Evolutionary conservation across 345 rosid genomes (phyloP), one percentile per base, ranked within the genome.

Genomic region (Salix arbutifolia): DNA sequence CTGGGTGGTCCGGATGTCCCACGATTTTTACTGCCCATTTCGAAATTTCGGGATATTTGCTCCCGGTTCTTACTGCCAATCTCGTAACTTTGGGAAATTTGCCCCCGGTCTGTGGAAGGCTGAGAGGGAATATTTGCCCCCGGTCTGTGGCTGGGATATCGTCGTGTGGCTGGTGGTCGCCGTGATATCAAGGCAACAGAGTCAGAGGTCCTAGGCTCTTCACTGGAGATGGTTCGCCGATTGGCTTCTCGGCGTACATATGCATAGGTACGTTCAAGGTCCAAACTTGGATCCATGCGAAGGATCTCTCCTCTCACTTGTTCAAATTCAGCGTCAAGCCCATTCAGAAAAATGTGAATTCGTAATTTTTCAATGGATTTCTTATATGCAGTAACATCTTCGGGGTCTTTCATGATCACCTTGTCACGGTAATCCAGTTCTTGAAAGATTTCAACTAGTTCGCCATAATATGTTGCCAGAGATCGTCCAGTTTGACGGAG

Each of bases 371-470:
- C 78, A 69, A 79, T 3, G 6, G 65, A 21, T 40, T 33, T 14
- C 6, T 18, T 48, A 79, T 79, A 79, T 3, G 8, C 3, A n/a
- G 19, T 46, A 16, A 73, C 40, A 56, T 73, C 81, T 8, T 73
- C 61, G 2, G 8, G 73, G 23, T 79, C 74, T 26, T 69, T 74
- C 67, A 69, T 79, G 11, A 26, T 28, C 23, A 74, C 21, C 18
- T 37, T 69, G 50, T 79, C 70, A 74, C 31, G 33, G 1, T 58
- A 14, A 56, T 35, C 33, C 1, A 72, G 58, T 18, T 79, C 71
- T 46, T 74, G 65, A 25, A 79, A 79, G 6, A 74, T 79, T 74
- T 73, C 74, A 14, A 69, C 26, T 1, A 69, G 71, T 30, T 79
- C 78, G 48, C 78, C 67, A 62, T 69, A 69, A 65, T 50, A 58